Percentiles rank a stretch among this genome's conserved stretches.
Evolutionary conservation across 192 early-diverging fungal genomes (phyloP).

Genomic region (Allomyces macrogynus): DNA sequence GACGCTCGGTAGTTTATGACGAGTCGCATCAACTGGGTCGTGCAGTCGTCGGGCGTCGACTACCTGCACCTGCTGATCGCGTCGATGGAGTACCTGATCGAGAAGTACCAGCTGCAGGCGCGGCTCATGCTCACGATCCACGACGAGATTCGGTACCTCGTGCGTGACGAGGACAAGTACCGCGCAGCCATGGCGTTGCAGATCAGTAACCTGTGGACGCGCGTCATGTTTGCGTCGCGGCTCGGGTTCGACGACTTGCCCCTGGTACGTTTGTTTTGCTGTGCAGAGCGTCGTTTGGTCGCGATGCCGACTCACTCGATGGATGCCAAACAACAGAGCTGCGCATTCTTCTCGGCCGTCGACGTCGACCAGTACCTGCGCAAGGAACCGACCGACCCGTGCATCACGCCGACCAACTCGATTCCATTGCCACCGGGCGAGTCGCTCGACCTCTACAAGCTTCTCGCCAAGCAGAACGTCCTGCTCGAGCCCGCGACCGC

Average conservation of each 20-base stretch:
- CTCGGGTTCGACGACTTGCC: constrained; percentile 76
- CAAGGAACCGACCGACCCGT: constrained; percentile 73
- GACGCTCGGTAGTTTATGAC: constrained; percentile 43
- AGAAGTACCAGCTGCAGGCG: constrained; percentile 52
- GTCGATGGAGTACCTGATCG: constrained; percentile 62
- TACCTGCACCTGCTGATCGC: constrained; percentile 84
- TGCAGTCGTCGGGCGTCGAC: constrained; percentile 94
- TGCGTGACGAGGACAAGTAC: constrained; percentile 48
- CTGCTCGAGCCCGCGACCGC: too few relatives aligned
- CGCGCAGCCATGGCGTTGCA: constrained; percentile 73
- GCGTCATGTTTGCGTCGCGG: constrained; percentile 64
- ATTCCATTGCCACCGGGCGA: constrained; percentile 29
- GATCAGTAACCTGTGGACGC: constrained; percentile 79
- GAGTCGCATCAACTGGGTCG: constrained; percentile 87
- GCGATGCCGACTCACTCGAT: not conserved
- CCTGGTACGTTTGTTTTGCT: constrained; percentile 19
- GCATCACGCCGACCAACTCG: constrained; percentile 64
- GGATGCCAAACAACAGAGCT: constrained; percentile 20
- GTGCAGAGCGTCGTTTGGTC: not conserved
- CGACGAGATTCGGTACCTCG: constrained; percentile 82
- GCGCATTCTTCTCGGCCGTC: constrained; percentile 85
- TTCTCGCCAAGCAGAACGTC: constrained; percentile 7
- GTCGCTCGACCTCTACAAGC: constrained; percentile 21
- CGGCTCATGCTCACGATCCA: constrained; percentile 82
- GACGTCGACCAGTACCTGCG: constrained; percentile 79